Percentiles rank a stretch among this genome's conserved stretches.
Conservation (phyloP, 345 rosid genomes). For the Jatropha curcas region DNA sequence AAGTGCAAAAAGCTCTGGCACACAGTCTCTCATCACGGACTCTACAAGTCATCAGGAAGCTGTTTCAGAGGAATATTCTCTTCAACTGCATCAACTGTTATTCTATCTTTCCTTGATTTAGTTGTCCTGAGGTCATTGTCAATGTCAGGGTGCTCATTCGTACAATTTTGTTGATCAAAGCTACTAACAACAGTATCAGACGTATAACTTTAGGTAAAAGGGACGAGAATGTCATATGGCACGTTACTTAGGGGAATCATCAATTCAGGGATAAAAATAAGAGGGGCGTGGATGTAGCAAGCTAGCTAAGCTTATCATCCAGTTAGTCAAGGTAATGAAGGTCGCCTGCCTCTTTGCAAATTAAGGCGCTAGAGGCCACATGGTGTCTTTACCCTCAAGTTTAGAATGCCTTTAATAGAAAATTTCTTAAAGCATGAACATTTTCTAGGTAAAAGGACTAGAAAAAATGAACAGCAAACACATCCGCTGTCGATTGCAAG, state of each 20-base stretch:
- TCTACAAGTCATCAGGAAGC: neutral
- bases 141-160: neutral
- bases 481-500: no score
- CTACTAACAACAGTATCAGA: neutral
- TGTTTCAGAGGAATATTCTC: neutral
- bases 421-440: no score
- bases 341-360: no score
- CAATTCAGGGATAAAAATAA: no score
- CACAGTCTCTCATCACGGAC: neutral
- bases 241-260: no score
- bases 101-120: neutral
- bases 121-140: neutral
- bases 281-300: neutral
- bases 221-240: no score
- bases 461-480: no score
- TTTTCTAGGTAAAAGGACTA: no score
- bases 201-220: neutral
- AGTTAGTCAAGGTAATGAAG: no score
- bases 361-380: no score
- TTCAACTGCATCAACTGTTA: neutral
- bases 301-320: neutral
- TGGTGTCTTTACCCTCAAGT: no score
- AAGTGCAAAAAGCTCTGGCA: neutral
- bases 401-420: no score
- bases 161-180: neutral